A percentile compares a stretch with the other conserved stretches of the same genome.
These are phyloP conservation scores for Kwoniella heveanensis DNA, from an alignment of 768 basidiomycete species.

Conservation along the genomic window DNA sequence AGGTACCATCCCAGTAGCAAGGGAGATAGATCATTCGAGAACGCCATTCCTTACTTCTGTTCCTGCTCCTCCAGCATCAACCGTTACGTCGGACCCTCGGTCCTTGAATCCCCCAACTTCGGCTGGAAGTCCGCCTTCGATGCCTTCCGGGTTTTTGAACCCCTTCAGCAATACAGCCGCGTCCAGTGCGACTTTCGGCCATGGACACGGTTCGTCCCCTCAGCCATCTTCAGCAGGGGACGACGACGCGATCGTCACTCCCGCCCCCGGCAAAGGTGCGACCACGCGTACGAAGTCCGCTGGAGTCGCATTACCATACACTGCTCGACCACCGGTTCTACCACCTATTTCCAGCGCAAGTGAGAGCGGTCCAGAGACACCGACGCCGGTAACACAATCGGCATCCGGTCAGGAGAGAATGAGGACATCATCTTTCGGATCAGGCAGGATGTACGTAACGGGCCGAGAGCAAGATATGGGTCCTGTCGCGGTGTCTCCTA, in stretches of 20 bases:
- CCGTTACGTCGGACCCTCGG: slow-evolving; percentile 21
- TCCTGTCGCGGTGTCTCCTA: slow-evolving; percentile 3
- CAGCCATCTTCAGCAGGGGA: not conserved
- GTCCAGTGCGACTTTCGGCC: slow-evolving; percentile 9
- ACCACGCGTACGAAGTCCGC: not conserved
- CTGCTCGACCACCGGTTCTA: not conserved
- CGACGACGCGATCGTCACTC: not conserved
- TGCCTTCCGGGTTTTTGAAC: not conserved
- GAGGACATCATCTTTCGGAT: not conserved
- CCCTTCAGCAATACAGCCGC: slow-evolving; percentile 5
- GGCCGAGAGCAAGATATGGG: slow-evolving; percentile 29
- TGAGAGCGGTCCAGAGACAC: too few relatives aligned
- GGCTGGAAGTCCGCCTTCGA: slow-evolving; percentile 6
- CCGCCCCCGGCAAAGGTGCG: not conserved
- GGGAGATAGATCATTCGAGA: slow-evolving; percentile 16
- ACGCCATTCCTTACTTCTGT: slow-evolving; percentile 16
- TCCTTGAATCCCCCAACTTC: slow-evolving; percentile 14
- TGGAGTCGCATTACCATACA: not conserved
- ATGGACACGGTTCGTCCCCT: slow-evolving; percentile 2
- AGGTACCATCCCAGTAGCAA: not conserved
- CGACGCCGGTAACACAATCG: too few relatives aligned
- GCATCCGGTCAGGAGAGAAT: not conserved
- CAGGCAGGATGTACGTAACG: slow-evolving; percentile 18
- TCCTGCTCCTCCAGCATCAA: slow-evolving; percentile 22
- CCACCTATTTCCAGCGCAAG: too few relatives aligned